Conservation (phyloP, 2,329 filamentous ascomycete species). For the Lachnellula hyalina region DNA sequence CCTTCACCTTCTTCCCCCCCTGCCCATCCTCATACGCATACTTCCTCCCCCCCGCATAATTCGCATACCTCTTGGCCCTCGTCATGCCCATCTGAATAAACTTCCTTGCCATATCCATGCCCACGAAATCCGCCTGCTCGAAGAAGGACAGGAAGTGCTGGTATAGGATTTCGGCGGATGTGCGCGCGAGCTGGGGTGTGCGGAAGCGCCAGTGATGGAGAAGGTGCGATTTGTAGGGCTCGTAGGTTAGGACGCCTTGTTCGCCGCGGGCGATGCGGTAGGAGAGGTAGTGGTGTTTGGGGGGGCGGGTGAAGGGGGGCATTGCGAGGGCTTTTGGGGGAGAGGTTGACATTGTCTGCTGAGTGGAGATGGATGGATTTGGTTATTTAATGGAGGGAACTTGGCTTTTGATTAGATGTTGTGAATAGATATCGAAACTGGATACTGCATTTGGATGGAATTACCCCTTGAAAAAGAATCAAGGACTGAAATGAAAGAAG, state of each 20-base stretch:
- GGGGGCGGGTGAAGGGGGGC: constrained; percentile 14
- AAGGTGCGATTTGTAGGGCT: constrained; percentile 57
- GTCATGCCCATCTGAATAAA: constrained; percentile 65
- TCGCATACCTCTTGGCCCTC: constrained; percentile 53
- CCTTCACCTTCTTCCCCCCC: constrained; percentile 35
- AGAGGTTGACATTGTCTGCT: not conserved
- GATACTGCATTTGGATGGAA: no score
- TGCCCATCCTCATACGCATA: constrained; percentile 32
- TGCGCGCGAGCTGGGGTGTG: constrained; percentile 44
- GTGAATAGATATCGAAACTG: no score
- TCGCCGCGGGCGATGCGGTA: constrained; percentile 57
- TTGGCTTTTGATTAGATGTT: no score
- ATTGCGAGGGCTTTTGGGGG: constrained; percentile 6
- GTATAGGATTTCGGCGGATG: constrained; percentile 45
- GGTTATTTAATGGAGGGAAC: no score
- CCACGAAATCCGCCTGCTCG: constrained; percentile 50
- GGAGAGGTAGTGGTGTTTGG: constrained; percentile 38
- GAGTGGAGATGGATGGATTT: not conserved
- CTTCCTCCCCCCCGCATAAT: constrained; percentile 50
- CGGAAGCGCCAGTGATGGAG: constrained; percentile 57
- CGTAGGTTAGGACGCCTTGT: constrained; percentile 55
- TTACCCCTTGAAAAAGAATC: no score
- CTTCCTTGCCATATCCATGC: constrained; percentile 60
- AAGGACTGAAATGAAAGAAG: no score
- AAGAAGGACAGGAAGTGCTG: constrained; percentile 47